Conservation (phyloP, 1,284 basidiomycete species). For the Cutaneotrichosporon sp. region DNA sequence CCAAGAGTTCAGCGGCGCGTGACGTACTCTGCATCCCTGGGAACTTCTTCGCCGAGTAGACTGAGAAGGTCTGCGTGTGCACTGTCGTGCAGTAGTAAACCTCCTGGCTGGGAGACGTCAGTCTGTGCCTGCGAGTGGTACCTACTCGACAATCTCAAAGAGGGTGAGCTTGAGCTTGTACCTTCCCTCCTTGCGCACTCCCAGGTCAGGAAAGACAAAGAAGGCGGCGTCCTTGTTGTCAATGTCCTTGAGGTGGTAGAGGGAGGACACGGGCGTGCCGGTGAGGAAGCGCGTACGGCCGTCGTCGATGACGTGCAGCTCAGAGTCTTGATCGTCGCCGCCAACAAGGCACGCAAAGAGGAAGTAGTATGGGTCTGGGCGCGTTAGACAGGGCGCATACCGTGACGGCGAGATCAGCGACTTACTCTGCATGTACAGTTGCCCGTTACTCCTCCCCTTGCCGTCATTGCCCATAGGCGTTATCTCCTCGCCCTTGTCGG, state of each 20-base stretch:
- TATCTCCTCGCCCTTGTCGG: constrained; percentile 59
- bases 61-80: constrained; percentile 80
- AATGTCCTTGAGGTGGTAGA: constrained; percentile 94
- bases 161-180: constrained; percentile 84
- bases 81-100: constrained; percentile 86
- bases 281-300: constrained; percentile 60
- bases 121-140: constrained; percentile 58
- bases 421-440: constrained; percentile 53
- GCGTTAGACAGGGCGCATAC: neutral
- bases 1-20: neutral
- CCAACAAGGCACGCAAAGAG: constrained; percentile 88
- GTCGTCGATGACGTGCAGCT: constrained; percentile 89
- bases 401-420: neutral
- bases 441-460: constrained; percentile 27
- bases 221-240: constrained; percentile 85
- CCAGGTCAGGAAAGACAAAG: constrained; percentile 86
- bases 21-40: constrained; percentile 69
- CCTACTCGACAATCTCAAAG: constrained; percentile 80
- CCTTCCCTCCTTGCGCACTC: constrained; percentile 83
- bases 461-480: constrained; percentile 23
- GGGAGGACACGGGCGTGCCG: constrained; percentile 71
- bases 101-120: constrained; percentile 56
- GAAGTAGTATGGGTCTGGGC: constrained; percentile 83
- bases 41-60: constrained; percentile 89
- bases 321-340: constrained; percentile 73